Evolutionary conservation across 805 yeast species (phyloP).

Genomic region (Myxozyma mucilagina): DNA sequence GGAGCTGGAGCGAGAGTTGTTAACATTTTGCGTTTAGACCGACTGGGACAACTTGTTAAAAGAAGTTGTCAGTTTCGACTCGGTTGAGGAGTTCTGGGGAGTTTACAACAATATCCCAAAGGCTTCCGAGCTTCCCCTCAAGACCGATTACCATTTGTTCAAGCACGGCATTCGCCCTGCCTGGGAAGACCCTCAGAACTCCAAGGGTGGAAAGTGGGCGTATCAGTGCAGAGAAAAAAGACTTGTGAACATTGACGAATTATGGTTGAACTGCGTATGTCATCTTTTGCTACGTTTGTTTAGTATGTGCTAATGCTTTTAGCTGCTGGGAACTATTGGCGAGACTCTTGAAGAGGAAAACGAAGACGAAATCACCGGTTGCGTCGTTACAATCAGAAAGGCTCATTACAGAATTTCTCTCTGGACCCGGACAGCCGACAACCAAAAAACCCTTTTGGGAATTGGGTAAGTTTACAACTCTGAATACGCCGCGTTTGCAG

Average conservation of each 20-base stretch:
- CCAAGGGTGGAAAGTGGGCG: conserved; percentile 94
- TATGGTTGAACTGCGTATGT: conserved; percentile 76
- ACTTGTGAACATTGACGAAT: conserved; percentile 67
- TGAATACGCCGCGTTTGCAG: neutral
- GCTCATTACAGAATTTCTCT: conserved; percentile 80
- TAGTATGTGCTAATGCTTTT: conserved; percentile 7
- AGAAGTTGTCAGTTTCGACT: conserved; percentile 85
- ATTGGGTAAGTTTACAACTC: conserved; percentile 43
- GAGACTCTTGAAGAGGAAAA: conserved; percentile 86
- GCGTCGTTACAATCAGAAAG: conserved; percentile 84
- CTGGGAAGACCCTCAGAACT: conserved; percentile 92
- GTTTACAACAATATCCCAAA: conserved; percentile 89
- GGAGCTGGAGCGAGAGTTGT: neutral
- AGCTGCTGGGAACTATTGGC: conserved; percentile 82
- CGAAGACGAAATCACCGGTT: conserved; percentile 86
- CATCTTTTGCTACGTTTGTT: neutral
- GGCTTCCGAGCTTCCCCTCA: conserved; percentile 85
- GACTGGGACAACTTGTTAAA: conserved; percentile 91
- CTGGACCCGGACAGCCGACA: conserved; percentile 85
- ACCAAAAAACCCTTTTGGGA: conserved; percentile 55
- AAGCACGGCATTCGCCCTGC: conserved; percentile 94
- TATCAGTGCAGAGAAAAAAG: conserved; percentile 67
- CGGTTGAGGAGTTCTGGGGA: conserved; percentile 99
- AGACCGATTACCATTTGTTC: conserved; percentile 93
- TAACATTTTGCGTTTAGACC: conserved; percentile 45